These are phyloP conservation scores for Solidago caesia DNA, from an alignment of 129 eudicot genomes.

Conservation along the genomic window DNA sequence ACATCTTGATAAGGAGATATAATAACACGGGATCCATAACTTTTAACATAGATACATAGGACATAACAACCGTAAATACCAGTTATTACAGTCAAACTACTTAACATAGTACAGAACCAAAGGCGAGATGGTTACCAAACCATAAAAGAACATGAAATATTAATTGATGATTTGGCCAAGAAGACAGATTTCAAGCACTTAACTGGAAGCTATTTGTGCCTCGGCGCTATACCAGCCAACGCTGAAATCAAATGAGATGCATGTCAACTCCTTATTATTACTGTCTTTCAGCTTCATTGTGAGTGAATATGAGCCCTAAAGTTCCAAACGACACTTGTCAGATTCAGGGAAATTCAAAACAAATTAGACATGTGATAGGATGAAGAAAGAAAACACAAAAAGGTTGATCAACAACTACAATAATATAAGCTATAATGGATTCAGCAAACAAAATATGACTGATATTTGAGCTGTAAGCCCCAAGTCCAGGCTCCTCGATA, in stretches of 20 bases:
- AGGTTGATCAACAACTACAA: too few relatives aligned
- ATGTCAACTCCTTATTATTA: conserved; percentile 49
- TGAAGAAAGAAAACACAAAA: too few relatives aligned
- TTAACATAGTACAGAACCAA: conserved; percentile 24
- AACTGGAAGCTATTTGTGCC: conserved; percentile 39
- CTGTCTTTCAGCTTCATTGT: conserved; percentile 50
- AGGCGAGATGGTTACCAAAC: background rate
- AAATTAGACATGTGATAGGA: background rate
- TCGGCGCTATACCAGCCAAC: conserved; percentile 40
- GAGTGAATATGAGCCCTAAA: conserved; percentile 63
- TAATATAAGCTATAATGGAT: too few relatives aligned
- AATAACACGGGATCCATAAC: conserved; percentile 17
- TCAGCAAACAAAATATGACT: too few relatives aligned
- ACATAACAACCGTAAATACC: conserved; percentile 16
- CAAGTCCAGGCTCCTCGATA: too few relatives aligned
- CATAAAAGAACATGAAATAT: conserved; percentile 9
- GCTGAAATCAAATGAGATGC: conserved; percentile 58
- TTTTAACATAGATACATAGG: conserved; percentile 10
- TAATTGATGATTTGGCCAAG: conserved; percentile 10
- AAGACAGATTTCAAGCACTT: conserved; percentile 24
- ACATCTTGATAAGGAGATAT: conserved; percentile 7
- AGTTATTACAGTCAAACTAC: conserved; percentile 20
- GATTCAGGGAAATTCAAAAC: conserved; percentile 21
- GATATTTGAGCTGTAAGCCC: too few relatives aligned
- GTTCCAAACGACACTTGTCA: conserved; percentile 9